Percentiles rank a stretch among this genome's conserved stretches.
Evolutionary conservation across 495 filamentous ascomycete genomes (phyloP).

Genomic region (Tuber magnatum): DNA sequence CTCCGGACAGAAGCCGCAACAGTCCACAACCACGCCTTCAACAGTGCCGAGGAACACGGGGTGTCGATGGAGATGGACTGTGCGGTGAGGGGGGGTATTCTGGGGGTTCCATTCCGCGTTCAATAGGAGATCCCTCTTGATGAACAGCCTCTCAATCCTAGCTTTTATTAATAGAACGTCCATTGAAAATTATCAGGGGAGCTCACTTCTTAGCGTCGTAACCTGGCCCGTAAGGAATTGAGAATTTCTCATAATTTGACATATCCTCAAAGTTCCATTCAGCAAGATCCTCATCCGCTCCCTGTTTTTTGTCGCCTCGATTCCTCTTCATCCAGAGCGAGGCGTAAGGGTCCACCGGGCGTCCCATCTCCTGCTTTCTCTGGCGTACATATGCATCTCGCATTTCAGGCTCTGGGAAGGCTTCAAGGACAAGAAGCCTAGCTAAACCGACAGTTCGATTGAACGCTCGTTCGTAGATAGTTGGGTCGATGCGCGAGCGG

Average conservation of each 20-base stretch:
- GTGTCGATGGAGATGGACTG: conserved; percentile 69
- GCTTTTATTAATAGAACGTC: not conserved
- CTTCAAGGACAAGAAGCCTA: conserved; percentile 69
- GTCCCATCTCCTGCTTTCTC: conserved; percentile 60
- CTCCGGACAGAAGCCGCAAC: conserved; percentile 67
- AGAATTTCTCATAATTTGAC: conserved; percentile 69
- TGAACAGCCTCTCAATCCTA: conserved; percentile 65
- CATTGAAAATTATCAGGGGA: not conserved
- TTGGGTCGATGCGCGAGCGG: conserved; percentile 65
- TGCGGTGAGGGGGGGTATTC: conserved; percentile 55
- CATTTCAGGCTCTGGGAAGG: conserved; percentile 57
- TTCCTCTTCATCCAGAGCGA: conserved; percentile 32
- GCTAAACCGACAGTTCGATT: conserved; percentile 64
- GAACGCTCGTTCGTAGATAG: conserved; percentile 76
- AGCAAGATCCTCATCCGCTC: conserved; percentile 63
- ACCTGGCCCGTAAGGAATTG: conserved; percentile 64
- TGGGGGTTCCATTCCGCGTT: conserved; percentile 72
- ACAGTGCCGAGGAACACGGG: conserved; percentile 58
- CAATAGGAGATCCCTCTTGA: conserved; percentile 70
- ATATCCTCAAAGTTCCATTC: conserved; percentile 74
- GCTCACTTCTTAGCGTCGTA: conserved; percentile 55
- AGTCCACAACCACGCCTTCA: conserved; percentile 64
- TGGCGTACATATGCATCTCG: conserved; percentile 60
- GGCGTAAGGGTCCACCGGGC: conserved; percentile 11
- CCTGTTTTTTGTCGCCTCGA: conserved; percentile 63